Evolutionary conservation across 1,139 yeast species (phyloP), one percentile per base, ranked within the genome.

Genomic region (Spencermartinsiella ligniputridi): DNA sequence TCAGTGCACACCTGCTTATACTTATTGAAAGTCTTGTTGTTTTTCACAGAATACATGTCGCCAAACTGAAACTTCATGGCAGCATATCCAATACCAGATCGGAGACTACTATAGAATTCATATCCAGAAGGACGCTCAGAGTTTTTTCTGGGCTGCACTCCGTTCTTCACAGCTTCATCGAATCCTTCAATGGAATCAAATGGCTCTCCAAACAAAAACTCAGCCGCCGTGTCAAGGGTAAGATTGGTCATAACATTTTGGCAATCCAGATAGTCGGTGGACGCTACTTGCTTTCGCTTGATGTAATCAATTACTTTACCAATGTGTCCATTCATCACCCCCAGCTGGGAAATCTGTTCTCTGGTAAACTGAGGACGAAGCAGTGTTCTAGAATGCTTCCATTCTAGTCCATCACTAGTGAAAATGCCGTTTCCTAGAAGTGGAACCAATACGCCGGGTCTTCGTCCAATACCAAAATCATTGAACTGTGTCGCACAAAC

Each of bases 361-460:
- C 79, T 66, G 19, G 75, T 69, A 60, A 78, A 78, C 59, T 76
- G 81, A 1, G 83, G 83, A 46, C 82, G 68, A 53, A 78, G 69
- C 75, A 78, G 64, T 2, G 79, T 73, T 41, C 83, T 64, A 18
- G 79, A 71, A 55, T 76, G 79, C 53, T 75, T 74, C 83, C 83
- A 78, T 2, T 75, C 78, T 32, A 63, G 69, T 8, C 78, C 79
- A 46, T 75, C 78, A 33, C 75, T 65, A 1, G 81, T 76, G 62
- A 78, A 78, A 47, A 78, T 76, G 2, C 83, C 83, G 47, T 75
- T 75, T 6, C 83, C 83, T 39, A 78, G 63, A 19, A 75, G 59
- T 3, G 78, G 75, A 37, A 50, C 48, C 55, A 76, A 68, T 35
- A 42, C 48, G 12, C 36, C 55, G 55, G 73, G 72, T 52, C 83